Percentiles rank a stretch among this genome's conserved stretches.
phyloP scores from a whole-genome alignment of 2,329 filamentous ascomycete genomes.

The Cladosporium cucumerinum region DNA sequence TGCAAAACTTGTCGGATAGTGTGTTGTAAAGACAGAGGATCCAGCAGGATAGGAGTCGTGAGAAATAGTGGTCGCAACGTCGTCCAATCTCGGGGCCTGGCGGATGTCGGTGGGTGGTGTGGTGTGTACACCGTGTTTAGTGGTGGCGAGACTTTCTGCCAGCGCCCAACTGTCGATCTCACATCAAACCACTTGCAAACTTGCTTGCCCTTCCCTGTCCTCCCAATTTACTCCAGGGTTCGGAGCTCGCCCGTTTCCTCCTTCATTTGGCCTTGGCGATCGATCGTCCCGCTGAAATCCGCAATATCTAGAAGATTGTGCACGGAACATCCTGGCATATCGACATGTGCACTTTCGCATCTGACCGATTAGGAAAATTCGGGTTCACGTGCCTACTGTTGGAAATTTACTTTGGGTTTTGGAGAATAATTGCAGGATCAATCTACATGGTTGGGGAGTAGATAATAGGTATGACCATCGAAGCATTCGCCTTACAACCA shows the following conservation, averaged over 20 bases:
- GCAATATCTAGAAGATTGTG: neutral
- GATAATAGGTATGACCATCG: neutral
- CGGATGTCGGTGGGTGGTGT: neutral
- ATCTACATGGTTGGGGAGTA: neutral
- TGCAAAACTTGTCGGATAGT: neutral
- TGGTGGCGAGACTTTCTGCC: slow-evolving; percentile 17
- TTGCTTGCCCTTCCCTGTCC: no score
- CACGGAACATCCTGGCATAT: neutral
- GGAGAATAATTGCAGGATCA: neutral
- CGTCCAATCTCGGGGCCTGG: slow-evolving; percentile 12
- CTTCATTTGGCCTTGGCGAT: slow-evolving; percentile 1
- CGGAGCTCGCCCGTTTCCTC: slow-evolving; percentile 12
- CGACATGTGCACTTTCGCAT: slow-evolving; percentile 5
- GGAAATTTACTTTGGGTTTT: neutral
- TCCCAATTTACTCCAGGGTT: neutral
- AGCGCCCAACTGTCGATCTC: slow-evolving; percentile 1
- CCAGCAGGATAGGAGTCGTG: neutral
- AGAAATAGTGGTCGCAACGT: neutral
- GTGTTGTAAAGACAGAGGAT: neutral
- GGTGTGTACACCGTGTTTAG: no score
- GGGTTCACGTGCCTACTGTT: neutral
- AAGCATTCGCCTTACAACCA: neutral
- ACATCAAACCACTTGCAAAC: slow-evolving; percentile 3
- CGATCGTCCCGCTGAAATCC: slow-evolving; percentile 12
- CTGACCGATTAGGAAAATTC: neutral